Percentiles rank a stretch among this genome's conserved stretches.
These are phyloP conservation scores for Vicia faba DNA, from an alignment of 306 rosid species.

Conservation along the genomic window DNA sequence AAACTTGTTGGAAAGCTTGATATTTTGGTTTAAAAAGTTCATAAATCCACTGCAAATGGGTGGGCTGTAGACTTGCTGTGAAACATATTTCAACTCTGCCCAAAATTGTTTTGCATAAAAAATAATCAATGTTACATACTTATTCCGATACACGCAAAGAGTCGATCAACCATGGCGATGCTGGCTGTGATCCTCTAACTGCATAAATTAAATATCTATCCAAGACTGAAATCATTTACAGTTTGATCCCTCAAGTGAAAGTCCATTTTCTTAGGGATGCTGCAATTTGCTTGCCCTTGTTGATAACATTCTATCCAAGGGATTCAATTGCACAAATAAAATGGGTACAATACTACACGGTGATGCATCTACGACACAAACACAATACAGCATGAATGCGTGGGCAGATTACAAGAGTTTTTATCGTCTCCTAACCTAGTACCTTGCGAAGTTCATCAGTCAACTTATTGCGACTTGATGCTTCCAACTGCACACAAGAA, in stretches of 20 bases:
- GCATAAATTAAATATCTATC: slow-evolving; percentile 39
- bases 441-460: slow-evolving; percentile 76
- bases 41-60: neutral
- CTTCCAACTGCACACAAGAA: slow-evolving; percentile 70
- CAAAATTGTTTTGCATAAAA: slow-evolving; percentile 37
- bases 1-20: slow-evolving; percentile 3
- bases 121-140: slow-evolving; percentile 41
- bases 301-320: slow-evolving; percentile 8
- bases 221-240: slow-evolving; percentile 40
- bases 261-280: slow-evolving; percentile 22
- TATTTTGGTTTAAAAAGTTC: neutral
- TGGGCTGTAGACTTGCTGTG: neutral
- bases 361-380: slow-evolving; percentile 6
- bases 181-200: slow-evolving; percentile 45
- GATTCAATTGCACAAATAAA: slow-evolving; percentile 26
- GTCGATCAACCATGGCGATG: slow-evolving; percentile 42
- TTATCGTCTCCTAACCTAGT: slow-evolving; percentile 46
- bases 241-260: slow-evolving; percentile 10
- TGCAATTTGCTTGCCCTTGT: slow-evolving; percentile 16
- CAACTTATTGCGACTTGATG: slow-evolving; percentile 59
- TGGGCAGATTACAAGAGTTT: neutral
- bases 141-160: slow-evolving; percentile 42
- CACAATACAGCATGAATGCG: slow-evolving; percentile 4
- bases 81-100: neutral
- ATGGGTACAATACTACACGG: neutral